Conservation (phyloP, 2,329 filamentous ascomycete species). For the Xylaria arbuscula region DNA sequence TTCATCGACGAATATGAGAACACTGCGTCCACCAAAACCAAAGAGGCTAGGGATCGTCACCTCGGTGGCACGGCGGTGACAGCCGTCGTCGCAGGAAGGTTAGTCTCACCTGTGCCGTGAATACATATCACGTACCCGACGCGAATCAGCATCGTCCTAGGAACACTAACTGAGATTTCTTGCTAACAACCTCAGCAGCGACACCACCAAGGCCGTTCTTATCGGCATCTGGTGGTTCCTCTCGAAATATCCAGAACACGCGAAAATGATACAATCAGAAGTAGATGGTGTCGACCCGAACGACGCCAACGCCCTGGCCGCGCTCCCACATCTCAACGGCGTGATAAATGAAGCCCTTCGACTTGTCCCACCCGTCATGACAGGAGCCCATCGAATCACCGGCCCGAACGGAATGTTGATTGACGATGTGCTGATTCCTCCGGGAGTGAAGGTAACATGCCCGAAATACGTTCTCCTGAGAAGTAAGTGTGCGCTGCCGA, state of each 20-base stretch:
- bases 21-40: slow-evolving; percentile 21
- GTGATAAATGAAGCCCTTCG: slow-evolving; percentile 38
- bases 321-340: slow-evolving; percentile 38
- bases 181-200: slow-evolving; percentile 27
- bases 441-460: slow-evolving; percentile 36
- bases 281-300: slow-evolving; percentile 28
- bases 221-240: slow-evolving; percentile 39
- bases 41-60: slow-evolving; percentile 33
- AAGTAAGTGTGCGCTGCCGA: slow-evolving; percentile 31
- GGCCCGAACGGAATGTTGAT: slow-evolving; percentile 36
- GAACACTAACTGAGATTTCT: neutral
- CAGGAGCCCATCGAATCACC: slow-evolving; percentile 34
- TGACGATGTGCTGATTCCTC: slow-evolving; percentile 35
- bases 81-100: slow-evolving; percentile 43
- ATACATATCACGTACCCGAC: neutral
- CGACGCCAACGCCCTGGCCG: slow-evolving; percentile 29
- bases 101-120: slow-evolving; percentile 13
- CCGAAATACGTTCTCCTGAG: slow-evolving; percentile 40
- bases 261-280: slow-evolving; percentile 32
- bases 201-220: slow-evolving; percentile 38
- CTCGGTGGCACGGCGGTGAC: slow-evolving; percentile 38
- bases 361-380: slow-evolving; percentile 38
- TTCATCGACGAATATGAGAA: slow-evolving; percentile 40
- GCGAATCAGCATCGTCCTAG: neutral
- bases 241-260: slow-evolving; percentile 36